Base-by-base conservation (phyloP, 371 early-diverging fungal species). In the Mucor mucedo region DNA sequence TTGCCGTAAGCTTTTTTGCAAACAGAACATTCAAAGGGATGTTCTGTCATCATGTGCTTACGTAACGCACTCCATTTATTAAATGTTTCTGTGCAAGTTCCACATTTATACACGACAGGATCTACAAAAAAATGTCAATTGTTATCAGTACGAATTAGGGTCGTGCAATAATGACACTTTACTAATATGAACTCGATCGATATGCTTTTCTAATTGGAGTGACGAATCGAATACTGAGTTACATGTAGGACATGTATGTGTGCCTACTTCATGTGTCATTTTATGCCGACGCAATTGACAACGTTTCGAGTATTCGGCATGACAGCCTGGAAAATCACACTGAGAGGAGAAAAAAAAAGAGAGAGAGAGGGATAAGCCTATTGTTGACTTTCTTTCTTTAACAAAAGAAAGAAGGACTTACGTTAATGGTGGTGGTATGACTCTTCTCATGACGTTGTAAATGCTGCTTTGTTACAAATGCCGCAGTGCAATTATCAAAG, bases 11-110 rank as follows among this genome's bases (percentile, higher is more conserved):
- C 59, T 33, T 82, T 86, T n/a, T 76, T 66, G 63, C 92, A 91
- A 2, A 73, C 28, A 0, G 62, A 27, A 53, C 92, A 91, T 0
- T 50, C 65, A 5, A 66, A 55, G 2, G 79, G 79, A 71, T 91
- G 91, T 2, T 53, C 68, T 2, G 68, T 45, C 10, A 72, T 76
- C 14, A 81, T 70, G 62, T 91, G 91, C 27, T 72, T 68, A 50
- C 86, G 85, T 0, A 91, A 72, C n/a, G 80, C 67, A 0, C 86
- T 69, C 89, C 89, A 89, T 64, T 86, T 88, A 2, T 58, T 32
- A 64, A 88, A 89, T 33, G 52, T 44, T 1, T 47, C 63, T 0
- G 58, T 61, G 66, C 91, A 91, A 16, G 63, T 76, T 13, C 77
- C 78, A 60, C 91, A 91, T 1, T 70, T 62, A 66, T 89, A 88